Percentiles rank a stretch among this genome's conserved stretches.
Evolutionary conservation across 2,329 filamentous ascomycete species (phyloP).

Genomic region (Beauveria varroae): DNA sequence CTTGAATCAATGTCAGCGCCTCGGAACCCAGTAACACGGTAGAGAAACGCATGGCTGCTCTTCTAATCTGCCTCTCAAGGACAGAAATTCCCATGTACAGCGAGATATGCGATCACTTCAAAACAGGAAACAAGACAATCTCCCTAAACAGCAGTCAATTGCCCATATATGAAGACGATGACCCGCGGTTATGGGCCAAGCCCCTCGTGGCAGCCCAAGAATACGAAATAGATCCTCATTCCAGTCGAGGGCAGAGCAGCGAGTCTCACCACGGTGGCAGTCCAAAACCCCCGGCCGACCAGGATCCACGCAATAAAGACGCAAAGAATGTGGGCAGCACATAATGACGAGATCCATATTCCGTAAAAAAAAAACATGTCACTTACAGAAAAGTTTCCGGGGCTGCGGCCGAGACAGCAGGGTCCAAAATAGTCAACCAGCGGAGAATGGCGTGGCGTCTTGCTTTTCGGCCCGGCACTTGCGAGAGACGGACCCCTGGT

Average conservation of each 20-base stretch:
- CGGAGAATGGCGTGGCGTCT: not conserved
- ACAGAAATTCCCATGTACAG: not conserved
- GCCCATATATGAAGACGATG: not conserved
- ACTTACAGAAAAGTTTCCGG: not conserved
- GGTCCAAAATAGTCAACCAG: not conserved
- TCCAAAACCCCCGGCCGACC: not conserved
- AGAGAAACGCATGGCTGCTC: not conserved
- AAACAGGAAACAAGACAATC: not conserved
- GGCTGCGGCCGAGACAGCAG: not conserved
- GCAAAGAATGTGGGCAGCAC: conserved; percentile 1
- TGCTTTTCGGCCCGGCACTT: not conserved
- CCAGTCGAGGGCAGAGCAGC: conserved; percentile 1
- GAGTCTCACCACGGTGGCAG: not conserved
- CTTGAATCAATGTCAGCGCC: conserved; percentile 3
- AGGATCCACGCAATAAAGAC: not conserved
- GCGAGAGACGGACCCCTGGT: not conserved
- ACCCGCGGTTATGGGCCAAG: not conserved
- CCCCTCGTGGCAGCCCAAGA: not conserved
- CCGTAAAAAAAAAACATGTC: not conserved
- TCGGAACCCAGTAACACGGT: not conserved
- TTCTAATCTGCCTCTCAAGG: not conserved
- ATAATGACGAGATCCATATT: not conserved
- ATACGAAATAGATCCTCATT: conserved; percentile 1
- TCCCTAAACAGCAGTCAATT: not conserved
- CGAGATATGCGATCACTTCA: not conserved